phyloP scores from a whole-genome alignment of 2,329 filamentous ascomycete genomes.

The Neofusicoccum umdonicola region DNA sequence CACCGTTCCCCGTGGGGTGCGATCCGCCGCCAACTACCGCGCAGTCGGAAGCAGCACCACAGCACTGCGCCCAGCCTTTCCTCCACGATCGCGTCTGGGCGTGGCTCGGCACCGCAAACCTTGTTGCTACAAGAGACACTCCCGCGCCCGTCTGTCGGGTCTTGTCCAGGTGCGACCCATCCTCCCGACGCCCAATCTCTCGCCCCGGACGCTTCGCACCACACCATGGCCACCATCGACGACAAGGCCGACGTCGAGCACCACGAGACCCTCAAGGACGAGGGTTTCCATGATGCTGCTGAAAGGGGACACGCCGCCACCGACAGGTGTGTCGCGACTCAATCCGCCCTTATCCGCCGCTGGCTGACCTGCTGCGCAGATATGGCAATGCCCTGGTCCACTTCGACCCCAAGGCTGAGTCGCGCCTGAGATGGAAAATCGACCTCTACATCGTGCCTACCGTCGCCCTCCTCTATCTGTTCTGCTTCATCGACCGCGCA shows the following conservation, averaged over 20 bases:
- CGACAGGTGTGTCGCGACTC: conserved; percentile 6
- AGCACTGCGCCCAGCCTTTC: neutral
- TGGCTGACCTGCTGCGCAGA: conserved; percentile 25
- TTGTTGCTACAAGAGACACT: neutral
- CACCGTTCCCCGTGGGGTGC: neutral
- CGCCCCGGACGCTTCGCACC: neutral
- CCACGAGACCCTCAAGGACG: conserved; percentile 3
- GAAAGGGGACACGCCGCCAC: conserved; percentile 19
- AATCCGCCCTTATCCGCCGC: neutral
- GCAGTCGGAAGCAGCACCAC: neutral
- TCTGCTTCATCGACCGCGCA: conserved; percentile 73
- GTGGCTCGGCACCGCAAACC: neutral
- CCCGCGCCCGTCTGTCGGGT: neutral
- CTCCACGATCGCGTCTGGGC: conserved; percentile 1
- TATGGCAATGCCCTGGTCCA: conserved; percentile 51
- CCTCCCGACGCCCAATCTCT: too few relatives aligned
- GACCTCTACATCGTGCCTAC: conserved; percentile 66
- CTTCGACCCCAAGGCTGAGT: conserved; percentile 59
- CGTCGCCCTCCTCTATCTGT: conserved; percentile 65
- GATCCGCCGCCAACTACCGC: neutral
- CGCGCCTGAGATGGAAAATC: conserved; percentile 60
- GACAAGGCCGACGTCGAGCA: conserved; percentile 13
- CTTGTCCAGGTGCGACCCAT: neutral
- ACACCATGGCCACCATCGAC: neutral
- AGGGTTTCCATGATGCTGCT: conserved; percentile 17